These are phyloP conservation scores for Chlorencoelia australis DNA, from an alignment of 2,329 filamentous ascomycete genomes.

Conservation along the genomic window DNA sequence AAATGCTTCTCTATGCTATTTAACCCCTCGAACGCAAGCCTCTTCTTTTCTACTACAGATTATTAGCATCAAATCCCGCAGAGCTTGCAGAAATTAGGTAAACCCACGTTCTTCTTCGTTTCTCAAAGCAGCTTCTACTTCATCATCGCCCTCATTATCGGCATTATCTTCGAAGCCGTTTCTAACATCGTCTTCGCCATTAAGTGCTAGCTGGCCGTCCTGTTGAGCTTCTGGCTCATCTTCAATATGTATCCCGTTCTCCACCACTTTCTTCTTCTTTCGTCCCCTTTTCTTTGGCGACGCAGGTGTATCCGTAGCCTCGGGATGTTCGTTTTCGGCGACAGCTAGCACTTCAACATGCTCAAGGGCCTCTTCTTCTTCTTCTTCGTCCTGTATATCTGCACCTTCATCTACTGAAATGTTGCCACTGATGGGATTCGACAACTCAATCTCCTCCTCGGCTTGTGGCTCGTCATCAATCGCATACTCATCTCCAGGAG, in stretches of 20 bases:
- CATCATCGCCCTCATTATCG: constrained; percentile 48
- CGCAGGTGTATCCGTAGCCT: constrained; percentile 14
- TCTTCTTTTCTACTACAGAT: constrained; percentile 62
- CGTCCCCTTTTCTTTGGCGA: constrained; percentile 27
- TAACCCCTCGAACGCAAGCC: constrained; percentile 69
- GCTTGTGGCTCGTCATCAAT: constrained; percentile 34
- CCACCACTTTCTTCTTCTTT: constrained; percentile 27
- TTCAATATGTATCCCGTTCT: constrained; percentile 19
- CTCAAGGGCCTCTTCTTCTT: constrained; percentile 36
- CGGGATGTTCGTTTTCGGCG: constrained; percentile 30
- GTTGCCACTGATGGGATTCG: constrained; percentile 25
- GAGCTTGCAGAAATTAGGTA: constrained; percentile 1
- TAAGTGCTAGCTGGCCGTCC: constrained; percentile 14
- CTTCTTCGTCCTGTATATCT: constrained; percentile 37
- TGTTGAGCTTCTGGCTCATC: constrained; percentile 14
- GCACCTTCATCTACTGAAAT: constrained; percentile 28
- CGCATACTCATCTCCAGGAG: constrained; percentile 35
- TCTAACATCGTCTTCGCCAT: constrained; percentile 26
- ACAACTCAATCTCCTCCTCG: constrained; percentile 31
- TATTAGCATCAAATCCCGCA: constrained; percentile 20
- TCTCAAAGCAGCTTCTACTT: constrained; percentile 45
- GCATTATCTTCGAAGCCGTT: constrained; percentile 40
- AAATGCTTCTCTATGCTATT: constrained; percentile 81
- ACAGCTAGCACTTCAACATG: constrained; percentile 32
- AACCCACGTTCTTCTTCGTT: constrained; percentile 56